Base-by-base conservation (phyloP, 1,284 basidiomycete genomes). In the Cutaneotrichosporon spelunceum region DNA sequence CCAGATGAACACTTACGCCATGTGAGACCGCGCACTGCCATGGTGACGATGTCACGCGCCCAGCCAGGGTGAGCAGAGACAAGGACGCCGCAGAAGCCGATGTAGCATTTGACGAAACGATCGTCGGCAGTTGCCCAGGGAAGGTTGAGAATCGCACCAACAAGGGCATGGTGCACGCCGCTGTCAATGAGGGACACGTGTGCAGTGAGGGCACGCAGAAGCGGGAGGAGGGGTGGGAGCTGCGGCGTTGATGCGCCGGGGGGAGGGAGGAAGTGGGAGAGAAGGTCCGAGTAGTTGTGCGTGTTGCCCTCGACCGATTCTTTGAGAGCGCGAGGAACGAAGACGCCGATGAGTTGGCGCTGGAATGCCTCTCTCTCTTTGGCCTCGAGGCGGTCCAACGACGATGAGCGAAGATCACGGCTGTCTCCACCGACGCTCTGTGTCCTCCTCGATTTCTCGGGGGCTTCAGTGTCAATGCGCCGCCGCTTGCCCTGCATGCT, bases 1-100 rank as follows among this genome's bases (percentile, higher is more conserved):
- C 16, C 14, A 14, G 23, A 19, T 11, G 24, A 56, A 5, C 16
- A 79, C 93, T 78, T 79, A 96, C 93, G 91, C 82, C 90, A 88
- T 23, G 90, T 90, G 61, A 98, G 85, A 14, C 91, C 91, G 62
- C 87, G 87, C 8, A 93, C 86, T 44, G 91, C 87, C 77, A 86
- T 91, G 59, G 83, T 83, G 11, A 97, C 84, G 10, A 98, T 87
- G 63, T 89, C 83, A 36, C 87, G 88, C 33, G 96, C 84, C 81
- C 96, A 99, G 78, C 95, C 92, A 63, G 92, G 90, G 65, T 91
- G 83, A n/a, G 95, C 93, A 68, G 89, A 93, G 67, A 97, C 86
- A 42, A 99, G 85, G 81, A 94, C 91, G 49, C 91, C 91, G 50
- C 93, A 86, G 74, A 97, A 97, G 27, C 89, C 85, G 27, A 87